A percentile compares a stretch with the other conserved stretches of the same genome.
Conservation (phyloP, 148 eudicot genomes). For the Arctostaphylos glauca region DNA sequence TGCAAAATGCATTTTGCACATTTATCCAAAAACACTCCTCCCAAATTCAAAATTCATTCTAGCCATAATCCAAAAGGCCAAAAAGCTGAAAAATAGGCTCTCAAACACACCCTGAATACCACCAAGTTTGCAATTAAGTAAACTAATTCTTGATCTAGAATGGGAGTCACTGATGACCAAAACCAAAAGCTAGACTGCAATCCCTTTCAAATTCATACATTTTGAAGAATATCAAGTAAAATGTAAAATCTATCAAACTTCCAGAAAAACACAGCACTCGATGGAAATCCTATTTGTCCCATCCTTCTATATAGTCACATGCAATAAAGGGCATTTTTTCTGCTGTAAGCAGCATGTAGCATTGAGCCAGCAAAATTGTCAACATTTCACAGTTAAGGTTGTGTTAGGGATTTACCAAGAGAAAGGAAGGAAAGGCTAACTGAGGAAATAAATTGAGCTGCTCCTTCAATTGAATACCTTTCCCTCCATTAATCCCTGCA, state of each 20-base stretch:
- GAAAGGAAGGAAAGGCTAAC: not conserved
- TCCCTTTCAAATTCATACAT: too few relatives aligned
- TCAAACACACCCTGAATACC: too few relatives aligned
- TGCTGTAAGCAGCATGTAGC: not conserved
- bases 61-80: too few relatives aligned
- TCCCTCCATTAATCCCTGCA: not conserved
- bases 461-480: not conserved
- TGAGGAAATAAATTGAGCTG: not conserved
- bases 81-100: too few relatives aligned
- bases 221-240: too few relatives aligned
- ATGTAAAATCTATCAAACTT: not conserved
- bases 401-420: not conserved
- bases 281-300: not conserved
- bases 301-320: not conserved
- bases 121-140: not conserved
- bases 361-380: not conserved
- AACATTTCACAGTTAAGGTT: not conserved
- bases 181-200: too few relatives aligned
- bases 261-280: not conserved
- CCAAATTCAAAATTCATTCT: too few relatives aligned
- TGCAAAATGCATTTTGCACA: too few relatives aligned
- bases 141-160: not conserved
- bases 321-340: not conserved
- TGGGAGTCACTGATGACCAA: not conserved
- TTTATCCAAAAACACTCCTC: too few relatives aligned